phyloP scores from a whole-genome alignment of 228 moss, liverwort and hornwort species.

The Sphagnum magellanicum region DNA sequence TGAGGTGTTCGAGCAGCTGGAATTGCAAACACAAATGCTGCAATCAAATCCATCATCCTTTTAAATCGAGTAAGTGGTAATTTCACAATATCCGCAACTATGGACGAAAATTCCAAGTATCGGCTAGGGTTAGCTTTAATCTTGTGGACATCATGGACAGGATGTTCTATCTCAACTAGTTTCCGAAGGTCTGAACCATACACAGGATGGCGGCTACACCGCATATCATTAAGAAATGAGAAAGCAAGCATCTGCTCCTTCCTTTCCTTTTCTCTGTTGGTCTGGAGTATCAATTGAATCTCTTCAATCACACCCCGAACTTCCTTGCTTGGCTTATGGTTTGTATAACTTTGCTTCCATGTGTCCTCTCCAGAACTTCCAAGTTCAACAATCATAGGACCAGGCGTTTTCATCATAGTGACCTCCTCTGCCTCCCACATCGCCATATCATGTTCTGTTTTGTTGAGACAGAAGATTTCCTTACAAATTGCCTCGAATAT shows the following conservation, averaged over 20 bases:
- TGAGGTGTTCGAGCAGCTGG: conserved; percentile 83
- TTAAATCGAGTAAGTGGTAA: conserved; percentile 68
- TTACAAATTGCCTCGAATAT: conserved; percentile 44
- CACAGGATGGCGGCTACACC: conserved; percentile 57
- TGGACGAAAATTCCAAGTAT: conserved; percentile 76
- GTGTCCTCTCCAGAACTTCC: conserved; percentile 84
- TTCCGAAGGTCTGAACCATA: conserved; percentile 63
- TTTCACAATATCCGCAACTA: conserved; percentile 71
- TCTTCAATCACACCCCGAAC: conserved; percentile 70
- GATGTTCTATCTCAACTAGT: conserved; percentile 57
- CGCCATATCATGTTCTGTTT: conserved; percentile 50
- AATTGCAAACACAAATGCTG: conserved; percentile 87
- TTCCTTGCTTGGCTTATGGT: conserved; percentile 20
- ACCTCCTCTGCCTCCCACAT: conserved; percentile 87
- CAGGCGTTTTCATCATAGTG: conserved; percentile 36
- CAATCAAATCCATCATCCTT: conserved; percentile 58
- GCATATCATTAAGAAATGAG: conserved; percentile 55
- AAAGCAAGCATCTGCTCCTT: conserved; percentile 47
- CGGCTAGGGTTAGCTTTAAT: conserved; percentile 27
- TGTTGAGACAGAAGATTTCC: conserved; percentile 43
- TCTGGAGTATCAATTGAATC: conserved; percentile 43
- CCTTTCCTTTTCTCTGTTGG: conserved; percentile 50
- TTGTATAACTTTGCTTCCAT: conserved; percentile 39
- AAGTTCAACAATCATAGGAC: conserved; percentile 73
- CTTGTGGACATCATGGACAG: conserved; percentile 73